These are phyloP conservation scores for Phytopythium ostracodes DNA, from an alignment of 352 stramenopile genomes.

Conservation along the genomic window DNA sequence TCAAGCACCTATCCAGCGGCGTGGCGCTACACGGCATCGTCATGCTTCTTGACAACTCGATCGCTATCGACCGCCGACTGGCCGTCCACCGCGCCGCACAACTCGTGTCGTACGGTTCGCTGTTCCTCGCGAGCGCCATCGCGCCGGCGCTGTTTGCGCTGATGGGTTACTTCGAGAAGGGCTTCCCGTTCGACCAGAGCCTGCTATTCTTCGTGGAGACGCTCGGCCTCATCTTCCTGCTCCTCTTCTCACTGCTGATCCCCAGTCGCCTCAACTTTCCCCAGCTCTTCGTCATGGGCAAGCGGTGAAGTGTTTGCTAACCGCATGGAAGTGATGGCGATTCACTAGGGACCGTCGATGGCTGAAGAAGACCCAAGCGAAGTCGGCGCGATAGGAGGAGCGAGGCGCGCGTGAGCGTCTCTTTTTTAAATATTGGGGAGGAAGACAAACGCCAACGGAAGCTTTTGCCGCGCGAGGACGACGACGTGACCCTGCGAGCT, in stretches of 20 bases:
- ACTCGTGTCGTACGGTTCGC: slow-evolving; percentile 48
- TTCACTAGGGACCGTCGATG: background rate
- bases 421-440: background rate
- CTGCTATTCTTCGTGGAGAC: slow-evolving; percentile 74
- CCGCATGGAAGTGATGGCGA: background rate
- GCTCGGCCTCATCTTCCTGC: slow-evolving; percentile 58
- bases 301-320: slow-evolving; percentile 33
- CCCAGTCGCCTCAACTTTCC: slow-evolving; percentile 80
- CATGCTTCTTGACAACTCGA: slow-evolving; percentile 75
- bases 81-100: slow-evolving; percentile 66
- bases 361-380: too few species aligned
- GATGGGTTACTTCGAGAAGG: slow-evolving; percentile 69
- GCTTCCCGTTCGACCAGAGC: slow-evolving; percentile 77
- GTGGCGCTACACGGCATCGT: slow-evolving; percentile 66
- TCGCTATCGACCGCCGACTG: slow-evolving; percentile 62
- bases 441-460: background rate
- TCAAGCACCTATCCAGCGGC: slow-evolving; percentile 59
- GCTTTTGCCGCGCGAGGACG: background rate
- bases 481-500: background rate
- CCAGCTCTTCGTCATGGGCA: slow-evolving; percentile 75
- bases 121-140: slow-evolving; percentile 48
- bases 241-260: slow-evolving; percentile 76
- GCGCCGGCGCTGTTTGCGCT: slow-evolving; percentile 63
- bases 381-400: background rate
- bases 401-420: background rate